Evolutionary conservation across 169 alveolate genomes (phyloP).

Genomic region (Eimeria maxima): DNA sequence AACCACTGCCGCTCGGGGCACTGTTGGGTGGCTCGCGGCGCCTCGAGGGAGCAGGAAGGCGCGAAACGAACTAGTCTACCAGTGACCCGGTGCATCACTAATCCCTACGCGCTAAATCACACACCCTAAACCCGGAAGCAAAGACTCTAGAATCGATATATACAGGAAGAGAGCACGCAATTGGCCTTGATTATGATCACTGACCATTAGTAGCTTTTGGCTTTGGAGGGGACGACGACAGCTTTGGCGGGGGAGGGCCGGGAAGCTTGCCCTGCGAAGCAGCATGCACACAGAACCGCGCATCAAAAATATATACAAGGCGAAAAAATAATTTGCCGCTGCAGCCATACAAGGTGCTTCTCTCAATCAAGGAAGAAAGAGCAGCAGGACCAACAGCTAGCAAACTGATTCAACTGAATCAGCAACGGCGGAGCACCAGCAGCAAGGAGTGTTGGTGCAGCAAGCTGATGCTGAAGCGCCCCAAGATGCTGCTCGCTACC

Average conservation of each 20-base stretch:
- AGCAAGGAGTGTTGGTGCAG: background rate
- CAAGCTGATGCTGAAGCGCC: background rate
- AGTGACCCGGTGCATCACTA: no score
- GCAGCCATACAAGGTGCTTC: no score
- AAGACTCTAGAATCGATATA: no score
- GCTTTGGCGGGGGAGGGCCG: background rate
- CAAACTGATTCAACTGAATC: background rate
- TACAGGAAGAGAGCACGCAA: no score
- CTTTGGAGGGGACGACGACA: slow-evolving; percentile 24
- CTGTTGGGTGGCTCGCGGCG: no score
- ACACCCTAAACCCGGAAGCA: no score
- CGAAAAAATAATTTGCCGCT: background rate
- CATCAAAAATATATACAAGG: background rate
- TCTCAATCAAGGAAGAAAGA: no score
- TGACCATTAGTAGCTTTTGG: background rate
- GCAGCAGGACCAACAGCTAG: background rate
- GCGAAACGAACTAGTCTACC: no score
- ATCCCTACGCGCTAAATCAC: no score
- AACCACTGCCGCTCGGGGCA: no score
- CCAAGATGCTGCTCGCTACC: slow-evolving; percentile 7
- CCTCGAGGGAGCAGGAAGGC: no score
- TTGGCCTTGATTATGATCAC: no score
- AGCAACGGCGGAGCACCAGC: background rate
- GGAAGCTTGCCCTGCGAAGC: background rate
- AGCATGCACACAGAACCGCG: background rate